A percentile compares a stretch with the other conserved stretches of the same genome.
phyloP scores from a whole-genome alignment of 768 basidiomycete genomes.

The Panaeolus cyanescens region DNA sequence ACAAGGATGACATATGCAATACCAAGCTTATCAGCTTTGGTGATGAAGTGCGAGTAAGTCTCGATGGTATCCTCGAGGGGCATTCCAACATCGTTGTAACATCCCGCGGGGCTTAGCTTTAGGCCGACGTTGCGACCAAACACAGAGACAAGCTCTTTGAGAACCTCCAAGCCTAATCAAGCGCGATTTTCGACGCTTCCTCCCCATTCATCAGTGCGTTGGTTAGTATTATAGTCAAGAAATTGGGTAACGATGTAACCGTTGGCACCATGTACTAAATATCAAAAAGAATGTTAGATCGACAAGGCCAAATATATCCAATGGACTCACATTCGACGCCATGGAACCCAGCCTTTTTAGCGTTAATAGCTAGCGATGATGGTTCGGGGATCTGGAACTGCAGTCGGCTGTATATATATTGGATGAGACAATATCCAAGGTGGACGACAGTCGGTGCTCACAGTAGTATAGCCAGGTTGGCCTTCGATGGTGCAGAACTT shows the following conservation, averaged over 20 bases:
- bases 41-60: constrained; percentile 41
- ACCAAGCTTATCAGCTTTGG: constrained; percentile 38
- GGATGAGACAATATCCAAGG: neutral
- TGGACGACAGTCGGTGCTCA: constrained; percentile 16
- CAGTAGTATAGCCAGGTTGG: constrained; percentile 39
- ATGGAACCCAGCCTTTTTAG: constrained; percentile 55
- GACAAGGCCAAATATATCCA: neutral
- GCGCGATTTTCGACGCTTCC: constrained; percentile 60
- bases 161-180: constrained; percentile 52
- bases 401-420: constrained; percentile 31
- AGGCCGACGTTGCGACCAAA: constrained; percentile 47
- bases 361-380: constrained; percentile 44
- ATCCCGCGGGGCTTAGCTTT: constrained; percentile 44
- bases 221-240: constrained; percentile 46
- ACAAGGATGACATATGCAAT: constrained; percentile 30
- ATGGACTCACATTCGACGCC: constrained; percentile 47
- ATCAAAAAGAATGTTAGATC: neutral
- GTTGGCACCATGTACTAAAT: constrained; percentile 43
- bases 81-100: constrained; percentile 52
- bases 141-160: constrained; percentile 41
- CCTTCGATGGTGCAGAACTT: constrained; percentile 41
- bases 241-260: constrained; percentile 53
- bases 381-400: constrained; percentile 39
- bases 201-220: constrained; percentile 61
- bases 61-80: constrained; percentile 43